phyloP scores from a whole-genome alignment of 2,329 filamentous ascomycete species.

The Ophiosphaerella narmari region DNA sequence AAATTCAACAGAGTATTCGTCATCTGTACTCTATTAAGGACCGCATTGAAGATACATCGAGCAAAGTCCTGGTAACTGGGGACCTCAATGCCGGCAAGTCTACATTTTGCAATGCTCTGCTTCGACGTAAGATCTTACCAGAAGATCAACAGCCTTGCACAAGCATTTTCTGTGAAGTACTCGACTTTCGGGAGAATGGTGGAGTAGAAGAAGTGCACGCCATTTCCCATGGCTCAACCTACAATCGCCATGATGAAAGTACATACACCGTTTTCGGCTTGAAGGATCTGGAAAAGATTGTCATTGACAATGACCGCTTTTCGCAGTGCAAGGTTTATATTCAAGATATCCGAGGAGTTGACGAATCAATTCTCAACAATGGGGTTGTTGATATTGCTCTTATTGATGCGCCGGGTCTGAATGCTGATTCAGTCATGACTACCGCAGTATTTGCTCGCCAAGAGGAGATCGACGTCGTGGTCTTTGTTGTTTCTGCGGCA shows the following conservation, averaged over 20 bases:
- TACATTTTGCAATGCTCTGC: constrained; percentile 96
- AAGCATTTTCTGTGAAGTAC: constrained; percentile 95
- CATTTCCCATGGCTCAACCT: constrained; percentile 77
- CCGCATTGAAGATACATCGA: constrained; percentile 94
- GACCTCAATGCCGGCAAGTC: constrained; percentile 98
- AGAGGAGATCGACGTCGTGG: constrained; percentile 97
- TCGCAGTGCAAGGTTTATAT: constrained; percentile 97
- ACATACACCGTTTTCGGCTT: constrained; percentile 89
- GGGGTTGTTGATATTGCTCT: constrained; percentile 97
- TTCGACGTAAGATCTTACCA: constrained; percentile 88
- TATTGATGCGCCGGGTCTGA: constrained; percentile 94
- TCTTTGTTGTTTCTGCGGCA: constrained; percentile 95
- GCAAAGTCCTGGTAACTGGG: constrained; percentile 94
- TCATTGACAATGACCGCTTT: constrained; percentile 85
- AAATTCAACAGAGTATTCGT: constrained; percentile 90
- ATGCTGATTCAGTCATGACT: constrained; percentile 94
- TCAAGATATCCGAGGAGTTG: constrained; percentile 83
- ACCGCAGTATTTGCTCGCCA: constrained; percentile 96
- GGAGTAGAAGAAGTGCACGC: constrained; percentile 95
- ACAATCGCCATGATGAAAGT: constrained; percentile 88
- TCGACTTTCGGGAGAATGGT: constrained; percentile 89
- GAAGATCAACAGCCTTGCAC: constrained; percentile 99
- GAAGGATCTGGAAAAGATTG: constrained; percentile 81
- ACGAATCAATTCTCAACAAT: constrained; percentile 94
- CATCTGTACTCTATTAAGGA: constrained; percentile 86